Percentiles rank a stretch among this genome's conserved stretches.
Conservation (phyloP, 1,284 basidiomycete species). For the Anthracocystis setariae region DNA sequence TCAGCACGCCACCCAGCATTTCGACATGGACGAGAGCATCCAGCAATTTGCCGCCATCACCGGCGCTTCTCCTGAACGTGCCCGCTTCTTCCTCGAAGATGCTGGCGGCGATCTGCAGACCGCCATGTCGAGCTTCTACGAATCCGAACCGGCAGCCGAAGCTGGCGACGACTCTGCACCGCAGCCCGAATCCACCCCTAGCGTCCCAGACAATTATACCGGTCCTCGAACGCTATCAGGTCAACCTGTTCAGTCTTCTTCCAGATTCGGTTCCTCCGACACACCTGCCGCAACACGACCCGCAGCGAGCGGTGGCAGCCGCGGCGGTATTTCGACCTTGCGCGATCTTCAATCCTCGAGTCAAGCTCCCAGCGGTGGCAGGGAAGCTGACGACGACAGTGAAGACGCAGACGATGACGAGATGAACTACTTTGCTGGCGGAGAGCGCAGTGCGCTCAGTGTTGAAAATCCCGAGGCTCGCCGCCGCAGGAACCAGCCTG, state of each 20-base stretch:
- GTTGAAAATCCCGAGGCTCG: constrained; percentile 81
- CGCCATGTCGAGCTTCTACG: constrained; percentile 68
- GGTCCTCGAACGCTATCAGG: constrained; percentile 68
- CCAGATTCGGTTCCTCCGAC: constrained; percentile 26
- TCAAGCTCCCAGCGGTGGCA: constrained; percentile 18
- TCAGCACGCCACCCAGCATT: no score
- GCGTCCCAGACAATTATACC: constrained; percentile 27
- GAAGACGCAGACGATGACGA: constrained; percentile 62
- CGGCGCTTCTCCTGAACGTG: constrained; percentile 63
- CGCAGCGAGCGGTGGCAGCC: constrained; percentile 14
- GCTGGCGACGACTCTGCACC: constrained; percentile 8
- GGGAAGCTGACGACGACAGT: constrained; percentile 45
- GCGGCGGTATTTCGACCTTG: constrained; percentile 67
- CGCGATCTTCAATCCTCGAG: constrained; percentile 58
- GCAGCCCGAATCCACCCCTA: constrained; percentile 11
- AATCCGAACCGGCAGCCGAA: constrained; percentile 41
- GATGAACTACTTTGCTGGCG: constrained; percentile 66
- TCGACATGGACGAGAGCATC: constrained; percentile 56
- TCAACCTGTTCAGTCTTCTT: constrained; percentile 55
- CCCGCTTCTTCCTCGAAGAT: constrained; percentile 68
- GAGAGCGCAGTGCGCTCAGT: constrained; percentile 79
- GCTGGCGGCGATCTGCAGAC: constrained; percentile 66
- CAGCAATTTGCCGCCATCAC: constrained; percentile 66
- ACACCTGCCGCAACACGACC: constrained; percentile 13
- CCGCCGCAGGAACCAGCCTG: constrained; percentile 71